These are phyloP conservation scores for Pleurotus ostreatus DNA, from an alignment of 768 basidiomycete species.

Conservation along the genomic window DNA sequence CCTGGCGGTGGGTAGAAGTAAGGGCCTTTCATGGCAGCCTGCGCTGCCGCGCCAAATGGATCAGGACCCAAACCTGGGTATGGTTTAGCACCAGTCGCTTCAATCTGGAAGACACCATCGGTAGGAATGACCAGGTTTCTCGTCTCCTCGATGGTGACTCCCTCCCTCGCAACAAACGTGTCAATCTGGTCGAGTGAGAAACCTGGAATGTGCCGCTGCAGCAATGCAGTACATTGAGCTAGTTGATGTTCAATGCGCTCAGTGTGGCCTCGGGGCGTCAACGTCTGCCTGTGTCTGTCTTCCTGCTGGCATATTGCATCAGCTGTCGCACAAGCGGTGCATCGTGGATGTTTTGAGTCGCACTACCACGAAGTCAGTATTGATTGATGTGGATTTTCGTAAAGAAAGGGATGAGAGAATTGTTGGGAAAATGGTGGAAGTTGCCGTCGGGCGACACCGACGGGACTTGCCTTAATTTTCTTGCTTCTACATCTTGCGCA, in stretches of 20 bases:
- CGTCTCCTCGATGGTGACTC: constrained; percentile 45
- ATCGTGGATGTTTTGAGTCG: constrained; percentile 87
- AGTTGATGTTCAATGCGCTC: constrained; percentile 81
- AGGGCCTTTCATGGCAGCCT: constrained; percentile 7
- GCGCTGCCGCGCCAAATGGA: background rate
- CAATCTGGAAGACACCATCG: constrained; percentile 17
- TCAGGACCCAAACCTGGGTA: background rate
- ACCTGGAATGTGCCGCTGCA: constrained; percentile 67
- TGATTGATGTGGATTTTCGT: constrained; percentile 29
- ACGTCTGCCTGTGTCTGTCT: constrained; percentile 81
- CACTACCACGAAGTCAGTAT: constrained; percentile 48
- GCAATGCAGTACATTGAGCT: constrained; percentile 71
- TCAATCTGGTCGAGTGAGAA: constrained; percentile 69
- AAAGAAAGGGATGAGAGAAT: constrained; percentile 27
- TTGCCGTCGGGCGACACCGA: constrained; percentile 79
- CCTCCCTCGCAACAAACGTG: constrained; percentile 58
- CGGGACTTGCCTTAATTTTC: constrained; percentile 88
- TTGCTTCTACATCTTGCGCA: constrained; percentile 92
- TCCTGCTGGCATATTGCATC: constrained; percentile 82
- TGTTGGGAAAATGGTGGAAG: constrained; percentile 44
- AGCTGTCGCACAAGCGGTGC: constrained; percentile 80
- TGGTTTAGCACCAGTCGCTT: constrained; percentile 10
- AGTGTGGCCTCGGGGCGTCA: constrained; percentile 80
- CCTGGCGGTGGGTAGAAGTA: constrained; percentile 26
- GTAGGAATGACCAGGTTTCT: constrained; percentile 2